Evolutionary conservation across 306 rosid genomes (phyloP), one percentile per base, ranked within the genome.

Genomic region (Calophaca sinica): DNA sequence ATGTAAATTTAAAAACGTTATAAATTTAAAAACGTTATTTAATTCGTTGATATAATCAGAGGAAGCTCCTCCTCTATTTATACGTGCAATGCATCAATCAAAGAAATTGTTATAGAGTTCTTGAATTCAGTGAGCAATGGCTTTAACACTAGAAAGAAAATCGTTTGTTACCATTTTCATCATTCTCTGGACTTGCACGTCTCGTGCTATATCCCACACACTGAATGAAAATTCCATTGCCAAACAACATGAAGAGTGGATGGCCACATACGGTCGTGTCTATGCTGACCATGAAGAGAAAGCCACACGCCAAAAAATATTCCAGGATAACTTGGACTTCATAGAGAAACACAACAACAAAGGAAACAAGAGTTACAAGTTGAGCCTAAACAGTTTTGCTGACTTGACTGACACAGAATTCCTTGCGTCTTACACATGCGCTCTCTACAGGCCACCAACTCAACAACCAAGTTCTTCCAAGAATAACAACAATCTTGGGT

Each of bases 271-370:
- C 8, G 79, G 35, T 10, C 72, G 72, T 44, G 20, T 12, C 2
- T 75, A 75, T 2, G 9, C 38, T 6, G 5, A 74, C 53, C 2
- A 55, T 11, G 54, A n/a, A 39, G 79, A 75, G 72, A 62, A 75
- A 44, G 4, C 7, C 20, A 75, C 0, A 7, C 55, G 72, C 2
- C 72, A 7, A n/a, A 6, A 75, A 39, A 75, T 75, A 51, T 42
- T 42, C 11, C 4, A 42, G 10, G 48, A 42, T 6, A 42, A 42
- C 10, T 42, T 5, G 8, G 48, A 42, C 2, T 42, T 6, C 9
- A 42, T 42, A 6, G 2, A 6, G 48, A 42, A 42, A 42, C 48
- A 42, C 48, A 42, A 42, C 48, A 42, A 8, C 10, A 2, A 42
- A 42, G 48, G 9, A 6, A 42, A 42, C 9, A 42, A 42, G 48